Conservation (phyloP, 257 asterid species). For the Parsonsia alboflavescens region DNA sequence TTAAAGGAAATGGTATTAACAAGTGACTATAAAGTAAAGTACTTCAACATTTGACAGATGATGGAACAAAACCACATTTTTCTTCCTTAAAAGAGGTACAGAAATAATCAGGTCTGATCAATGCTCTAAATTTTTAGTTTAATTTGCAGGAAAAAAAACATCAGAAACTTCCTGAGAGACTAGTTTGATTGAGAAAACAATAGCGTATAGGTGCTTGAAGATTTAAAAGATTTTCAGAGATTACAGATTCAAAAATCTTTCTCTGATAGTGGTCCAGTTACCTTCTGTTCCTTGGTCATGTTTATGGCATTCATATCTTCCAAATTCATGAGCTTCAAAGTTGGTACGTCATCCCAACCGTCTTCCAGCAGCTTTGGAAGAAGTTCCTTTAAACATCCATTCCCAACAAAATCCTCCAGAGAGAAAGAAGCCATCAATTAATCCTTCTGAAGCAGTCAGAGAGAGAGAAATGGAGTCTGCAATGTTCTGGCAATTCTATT, state of each 20-base stretch:
- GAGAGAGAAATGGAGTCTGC: background rate
- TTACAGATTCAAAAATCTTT: background rate
- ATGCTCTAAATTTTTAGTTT: background rate
- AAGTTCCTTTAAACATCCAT: conserved; percentile 54
- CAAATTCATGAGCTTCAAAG: conserved; percentile 68
- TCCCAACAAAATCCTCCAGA: conserved; percentile 69
- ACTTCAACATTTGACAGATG: background rate
- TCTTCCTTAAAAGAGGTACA: background rate
- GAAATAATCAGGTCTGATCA: background rate
- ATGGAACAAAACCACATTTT: background rate
- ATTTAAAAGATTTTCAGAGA: background rate
- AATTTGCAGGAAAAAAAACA: background rate
- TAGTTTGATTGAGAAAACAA: background rate
- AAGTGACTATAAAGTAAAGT: background rate
- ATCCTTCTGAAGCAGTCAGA: conserved; percentile 12
- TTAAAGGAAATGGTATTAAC: conserved; percentile 7
- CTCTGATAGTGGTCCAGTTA: conserved; percentile 20
- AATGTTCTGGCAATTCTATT: background rate
- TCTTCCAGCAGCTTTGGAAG: conserved; percentile 59
- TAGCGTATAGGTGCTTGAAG: background rate
- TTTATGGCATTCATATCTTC: conserved; percentile 64
- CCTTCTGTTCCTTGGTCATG: conserved; percentile 73
- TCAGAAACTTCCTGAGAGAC: background rate
- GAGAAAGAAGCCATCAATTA: conserved; percentile 68
- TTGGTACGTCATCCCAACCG: conserved; percentile 93